Evolutionary conservation across 345 rosid genomes (phyloP), one percentile per base, ranked within the genome.

Genomic region (Atalantia buxifolia): DNA sequence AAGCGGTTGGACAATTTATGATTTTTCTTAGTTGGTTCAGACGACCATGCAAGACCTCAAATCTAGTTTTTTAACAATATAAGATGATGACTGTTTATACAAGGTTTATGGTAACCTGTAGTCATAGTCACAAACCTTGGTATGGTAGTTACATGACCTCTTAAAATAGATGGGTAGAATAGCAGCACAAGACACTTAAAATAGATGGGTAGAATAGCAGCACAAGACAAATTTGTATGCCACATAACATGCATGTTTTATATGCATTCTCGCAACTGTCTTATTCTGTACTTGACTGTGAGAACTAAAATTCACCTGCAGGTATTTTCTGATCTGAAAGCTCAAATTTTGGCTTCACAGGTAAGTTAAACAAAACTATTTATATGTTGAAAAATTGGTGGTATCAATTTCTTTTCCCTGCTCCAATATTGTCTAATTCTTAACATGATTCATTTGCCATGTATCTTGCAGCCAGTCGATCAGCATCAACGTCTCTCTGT

Each of bases 291-390:
- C 60, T 78, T 74, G 50, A 60, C 74, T 77, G 21, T 72, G 68
- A 25, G 19, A 71, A 30, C 16, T 25, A 38, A 36, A 62, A 42
- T 78, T 77, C 57, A 21, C 78, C 68, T 80, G 92, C 97, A 97
- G 99, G 85, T 92, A 71, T 94, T 90, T 81, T 78, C 98, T 45
- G 97, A 92, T 85, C 79, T 96, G 84, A 96, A 91, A 86, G 90
- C 95, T 82, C 94, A 88, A 80, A 96, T 96, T 84, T 87, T 96
- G 84, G 87, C 91, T 64, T 90, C 99, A 72, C 99, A 97, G 90
- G 99, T 93, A 80, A 86, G 81, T 64, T 65, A 2, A 77, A 76
- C 60, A 45, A 60, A 55, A 28, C 69, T 28, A 6, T 9, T 57
- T 30, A 25, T 6, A 19, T 75, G 36, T 19, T 24, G 19, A 63